phyloP scores from a whole-genome alignment of 257 asterid genomes.

The Rubia yunnanensis region DNA sequence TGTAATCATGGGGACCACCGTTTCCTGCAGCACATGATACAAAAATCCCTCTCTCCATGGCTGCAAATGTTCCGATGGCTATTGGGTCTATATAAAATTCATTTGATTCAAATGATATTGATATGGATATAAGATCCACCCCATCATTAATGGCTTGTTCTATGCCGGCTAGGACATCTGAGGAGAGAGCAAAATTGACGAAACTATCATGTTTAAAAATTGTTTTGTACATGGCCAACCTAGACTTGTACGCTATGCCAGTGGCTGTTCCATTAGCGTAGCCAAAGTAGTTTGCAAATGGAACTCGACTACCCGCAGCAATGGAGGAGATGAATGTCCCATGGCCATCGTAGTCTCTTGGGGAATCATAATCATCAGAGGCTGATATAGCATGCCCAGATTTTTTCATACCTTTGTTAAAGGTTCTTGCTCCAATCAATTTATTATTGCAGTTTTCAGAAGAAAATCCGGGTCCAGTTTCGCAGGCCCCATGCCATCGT shows the following conservation, averaged over 20 bases:
- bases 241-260: constrained; percentile 14
- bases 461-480: constrained; percentile 9
- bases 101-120: constrained; percentile 1
- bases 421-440: constrained; percentile 12
- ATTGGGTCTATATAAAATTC: constrained; percentile 13
- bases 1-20: constrained; percentile 10
- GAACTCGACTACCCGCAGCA: constrained; percentile 5
- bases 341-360: constrained; percentile 13
- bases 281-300: constrained; percentile 11
- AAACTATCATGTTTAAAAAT: not conserved
- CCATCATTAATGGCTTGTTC: constrained; percentile 20
- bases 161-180: constrained; percentile 10
- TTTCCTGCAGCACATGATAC: constrained; percentile 16
- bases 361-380: constrained; percentile 12
- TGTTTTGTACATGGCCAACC: constrained; percentile 14
- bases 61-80: constrained; percentile 14
- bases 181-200: not conserved
- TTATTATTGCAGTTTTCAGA: constrained; percentile 13
- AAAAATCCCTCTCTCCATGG: constrained; percentile 10
- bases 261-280: constrained; percentile 17
- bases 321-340: constrained; percentile 16
- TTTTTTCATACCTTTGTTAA: constrained; percentile 7
- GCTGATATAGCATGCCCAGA: constrained; percentile 1
- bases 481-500: constrained; percentile 15
- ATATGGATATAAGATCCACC: constrained; percentile 11